Base-by-base conservation (phyloP, 305 asterid genomes). In the Euphrasia arctica region DNA sequence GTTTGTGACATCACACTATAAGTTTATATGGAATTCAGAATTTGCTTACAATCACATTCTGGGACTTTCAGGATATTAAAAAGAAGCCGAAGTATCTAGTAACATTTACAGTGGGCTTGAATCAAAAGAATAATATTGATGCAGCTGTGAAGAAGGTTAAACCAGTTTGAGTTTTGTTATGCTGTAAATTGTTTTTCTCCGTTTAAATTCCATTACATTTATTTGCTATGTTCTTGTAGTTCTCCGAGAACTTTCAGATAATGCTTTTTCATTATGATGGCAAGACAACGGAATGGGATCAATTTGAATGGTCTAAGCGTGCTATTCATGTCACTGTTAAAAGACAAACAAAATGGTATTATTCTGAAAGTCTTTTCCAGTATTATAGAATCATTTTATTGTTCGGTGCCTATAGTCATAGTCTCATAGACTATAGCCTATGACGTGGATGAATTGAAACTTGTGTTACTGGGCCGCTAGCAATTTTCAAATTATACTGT, bases 241-340 rank as follows among this genome's bases (percentile, higher is more conserved):
- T 89, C 69, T 81, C 96, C 22, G 89, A 86, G 52, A 89, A 89
- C 73, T 89, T 89, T 63, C 96, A 89, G 76, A 89, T 89, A 71
- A 42, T 89, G 82, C 95, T 89, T 64, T 89, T 89, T 68, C 96
- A 89, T 76, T 89, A 89, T 78, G 96, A 89, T 77, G 95, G 93
- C 65, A 81, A 31, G 51, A 82, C 95, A 58, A 89, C 65, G 74
- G 96, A 86, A 70, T 89, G 96, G 96, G 95, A 89, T 73, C 81
- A 84, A 68, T 86, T 78, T 83, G 96, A 89, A 78, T 89, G 96
- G 96, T 86, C 96, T 32, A 74, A 71, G 72, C 83, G 66, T 62
- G 95, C 90, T 61, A 70, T 89, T 66, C 96, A 89, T 78, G 76
- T 89, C 83, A 89, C 95, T 69, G 80, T 59, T 67, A 83, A 79